Evolutionary conservation across 2,329 filamentous ascomycete species (phyloP).

Genomic region (Botrytis fragariae): DNA sequence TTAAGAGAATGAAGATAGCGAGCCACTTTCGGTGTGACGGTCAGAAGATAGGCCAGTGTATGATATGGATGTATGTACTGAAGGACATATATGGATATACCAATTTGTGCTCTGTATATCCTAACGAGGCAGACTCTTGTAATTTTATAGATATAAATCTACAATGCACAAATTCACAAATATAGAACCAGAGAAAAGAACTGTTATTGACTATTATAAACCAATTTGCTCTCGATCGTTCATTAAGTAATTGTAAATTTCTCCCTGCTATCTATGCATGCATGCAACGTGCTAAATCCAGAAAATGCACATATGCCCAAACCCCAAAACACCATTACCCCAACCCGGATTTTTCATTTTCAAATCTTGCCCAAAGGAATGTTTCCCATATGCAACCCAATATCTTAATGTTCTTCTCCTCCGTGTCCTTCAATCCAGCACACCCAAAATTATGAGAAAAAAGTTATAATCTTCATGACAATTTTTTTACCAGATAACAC

Average conservation of each 20-base stretch:
- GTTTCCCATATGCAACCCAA: slow-evolving; percentile 10
- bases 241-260: slow-evolving; percentile 19
- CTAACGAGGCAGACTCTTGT: not conserved
- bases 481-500: slow-evolving; percentile 37
- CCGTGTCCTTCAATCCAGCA: slow-evolving; percentile 10
- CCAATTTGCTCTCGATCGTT: slow-evolving; percentile 10
- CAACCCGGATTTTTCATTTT: slow-evolving; percentile 17
- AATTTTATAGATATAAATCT: not conserved
- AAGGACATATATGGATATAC: slow-evolving; percentile 1
- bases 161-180: not conserved
- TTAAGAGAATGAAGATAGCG: slow-evolving; percentile 22
- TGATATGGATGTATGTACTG: not conserved
- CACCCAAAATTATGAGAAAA: not conserved
- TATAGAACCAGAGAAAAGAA: not conserved
- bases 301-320: slow-evolving; percentile 16
- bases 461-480: not conserved
- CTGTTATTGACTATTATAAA: not conserved
- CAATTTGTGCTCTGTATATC: slow-evolving; percentile 2
- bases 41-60: not conserved
- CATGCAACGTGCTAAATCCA: slow-evolving; percentile 14
- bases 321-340: slow-evolving; percentile 27
- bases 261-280: slow-evolving; percentile 30
- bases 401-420: not conserved
- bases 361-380: slow-evolving; percentile 14
- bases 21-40: not conserved